Evolutionary conservation across 371 early-diverging fungal genomes (phyloP), one percentile per base, ranked within the genome.

Genomic region (Umbelopsis sp.): DNA sequence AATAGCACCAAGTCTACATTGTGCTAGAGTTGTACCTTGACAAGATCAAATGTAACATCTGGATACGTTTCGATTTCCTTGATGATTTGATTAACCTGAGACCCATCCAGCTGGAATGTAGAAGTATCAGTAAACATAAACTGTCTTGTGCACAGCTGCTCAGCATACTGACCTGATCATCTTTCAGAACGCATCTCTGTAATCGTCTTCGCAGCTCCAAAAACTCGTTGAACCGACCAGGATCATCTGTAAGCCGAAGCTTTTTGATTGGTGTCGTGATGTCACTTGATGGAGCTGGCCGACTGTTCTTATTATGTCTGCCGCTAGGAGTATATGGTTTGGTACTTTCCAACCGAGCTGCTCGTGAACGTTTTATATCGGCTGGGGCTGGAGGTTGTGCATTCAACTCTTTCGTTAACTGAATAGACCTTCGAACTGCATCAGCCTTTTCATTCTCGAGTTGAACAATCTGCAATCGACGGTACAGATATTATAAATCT

Each of bases 381-480:
- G 20, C n/a, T 10, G 64, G 2, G 25, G 64, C 38, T 63, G 51
- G 24, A 65, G 64, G 35, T 45, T n/a, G 38, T n/a, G 48, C 5
- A 63, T 38, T 38, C 14, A 50, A 18, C 24, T 44, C 53, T 38
- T 44, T 4, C 29, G 4, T 14, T 14, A 18, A 22, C 29, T 57
- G 63, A 46, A 68, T 68, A 50, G 45, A 72, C 16, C 64, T 24
- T 38, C 46, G 51, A 14, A 66, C 32, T 7, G 45, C n/a, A 29
- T 35, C 32, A 48, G 62, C 35, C 32, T 57, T 24, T 69, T 24
- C 50, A 66, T 66, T 52, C 62, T 66, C 41, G 14, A 53, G 66
- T 25, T 53, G 53, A 51, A 66, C 66, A 66, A 53, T 53, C 66
- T 53, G 24, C 20, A 29, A 20, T 25, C 38, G 24, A 35, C 25